Conservation (phyloP, 2,329 filamentous ascomycete species). For the Hirsutella thompsonii region DNA sequence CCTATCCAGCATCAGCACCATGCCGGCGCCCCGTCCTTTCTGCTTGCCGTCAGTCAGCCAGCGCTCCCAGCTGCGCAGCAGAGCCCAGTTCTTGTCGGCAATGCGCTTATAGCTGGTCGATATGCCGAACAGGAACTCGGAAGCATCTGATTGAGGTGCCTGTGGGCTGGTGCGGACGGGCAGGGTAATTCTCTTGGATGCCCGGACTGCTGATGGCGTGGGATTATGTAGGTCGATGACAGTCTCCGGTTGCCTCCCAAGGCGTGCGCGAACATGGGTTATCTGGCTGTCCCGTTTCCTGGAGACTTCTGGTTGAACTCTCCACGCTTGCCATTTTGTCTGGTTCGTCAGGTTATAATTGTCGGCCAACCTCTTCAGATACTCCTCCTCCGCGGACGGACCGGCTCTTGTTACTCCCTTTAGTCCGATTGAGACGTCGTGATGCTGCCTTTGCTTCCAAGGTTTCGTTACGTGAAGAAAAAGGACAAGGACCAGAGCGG, state of each 20-base stretch:
- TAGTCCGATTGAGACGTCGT: slow-evolving; percentile 2
- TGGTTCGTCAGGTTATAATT: slow-evolving; percentile 16
- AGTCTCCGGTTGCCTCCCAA: slow-evolving; percentile 15
- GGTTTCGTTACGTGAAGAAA: slow-evolving; percentile 10
- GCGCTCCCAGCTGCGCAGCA: slow-evolving; percentile 28
- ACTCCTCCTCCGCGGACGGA: slow-evolving; percentile 17
- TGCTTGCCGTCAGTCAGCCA: slow-evolving; percentile 30
- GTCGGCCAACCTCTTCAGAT: slow-evolving; percentile 15
- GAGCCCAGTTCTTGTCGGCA: slow-evolving; percentile 21
- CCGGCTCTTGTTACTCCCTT: slow-evolving; percentile 1
- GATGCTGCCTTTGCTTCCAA: slow-evolving; percentile 4
- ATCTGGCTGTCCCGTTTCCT: slow-evolving; percentile 13
- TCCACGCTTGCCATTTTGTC: slow-evolving; percentile 21
- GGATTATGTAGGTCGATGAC: slow-evolving; percentile 14
- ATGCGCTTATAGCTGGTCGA: slow-evolving; percentile 29
- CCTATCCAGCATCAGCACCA: slow-evolving; percentile 28
- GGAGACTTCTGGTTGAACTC: slow-evolving; percentile 16
- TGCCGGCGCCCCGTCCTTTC: slow-evolving; percentile 27
- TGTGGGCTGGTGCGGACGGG: slow-evolving; percentile 16
- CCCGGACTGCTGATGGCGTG: slow-evolving; percentile 12
- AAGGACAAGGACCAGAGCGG: slow-evolving; percentile 13
- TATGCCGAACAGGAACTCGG: slow-evolving; percentile 28
- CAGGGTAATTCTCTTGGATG: slow-evolving; percentile 18
- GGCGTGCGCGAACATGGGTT: slow-evolving; percentile 16
- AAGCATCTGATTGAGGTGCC: slow-evolving; percentile 22